A percentile compares a stretch with the other conserved stretches of the same genome.
These are phyloP conservation scores for Populus alba DNA, from an alignment of 345 rosid genomes.

Conservation along the genomic window DNA sequence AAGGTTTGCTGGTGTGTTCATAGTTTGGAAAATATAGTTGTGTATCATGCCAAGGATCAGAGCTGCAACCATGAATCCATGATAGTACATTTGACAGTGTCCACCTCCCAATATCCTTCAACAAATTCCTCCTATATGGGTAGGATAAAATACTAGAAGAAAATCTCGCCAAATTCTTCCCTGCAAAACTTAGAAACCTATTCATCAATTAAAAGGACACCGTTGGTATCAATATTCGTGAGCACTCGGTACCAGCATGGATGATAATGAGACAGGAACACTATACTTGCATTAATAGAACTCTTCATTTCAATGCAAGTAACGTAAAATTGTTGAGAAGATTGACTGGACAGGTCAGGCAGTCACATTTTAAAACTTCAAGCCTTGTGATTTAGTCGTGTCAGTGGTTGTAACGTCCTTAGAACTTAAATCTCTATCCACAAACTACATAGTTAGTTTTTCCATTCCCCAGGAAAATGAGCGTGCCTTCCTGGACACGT, in stretches of 20 bases:
- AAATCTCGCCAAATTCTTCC: not conserved
- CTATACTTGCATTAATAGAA: not conserved
- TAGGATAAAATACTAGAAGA: not conserved
- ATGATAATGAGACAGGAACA: not conserved
- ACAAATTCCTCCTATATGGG: not conserved
- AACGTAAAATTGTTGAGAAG: not conserved
- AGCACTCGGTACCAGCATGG: not conserved
- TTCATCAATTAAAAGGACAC: not conserved
- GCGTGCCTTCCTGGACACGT: no score
- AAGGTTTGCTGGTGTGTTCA: not conserved
- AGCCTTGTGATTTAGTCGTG: not conserved
- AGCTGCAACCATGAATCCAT: not conserved
- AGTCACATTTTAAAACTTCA: not conserved
- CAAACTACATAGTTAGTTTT: not conserved
- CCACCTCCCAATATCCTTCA: not conserved
- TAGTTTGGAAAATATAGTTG: not conserved
- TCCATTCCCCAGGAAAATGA: not conserved
- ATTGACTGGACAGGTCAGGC: not conserved
- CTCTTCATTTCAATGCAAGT: not conserved
- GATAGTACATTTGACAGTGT: not conserved
- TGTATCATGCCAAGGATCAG: not conserved
- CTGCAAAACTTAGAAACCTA: not conserved
- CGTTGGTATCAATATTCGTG: not conserved
- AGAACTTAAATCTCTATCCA: not conserved
- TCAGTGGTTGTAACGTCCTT: not conserved